Base-by-base conservation (phyloP, 2,329 filamentous ascomycete species). In the Metarhizium humberi region DNA sequence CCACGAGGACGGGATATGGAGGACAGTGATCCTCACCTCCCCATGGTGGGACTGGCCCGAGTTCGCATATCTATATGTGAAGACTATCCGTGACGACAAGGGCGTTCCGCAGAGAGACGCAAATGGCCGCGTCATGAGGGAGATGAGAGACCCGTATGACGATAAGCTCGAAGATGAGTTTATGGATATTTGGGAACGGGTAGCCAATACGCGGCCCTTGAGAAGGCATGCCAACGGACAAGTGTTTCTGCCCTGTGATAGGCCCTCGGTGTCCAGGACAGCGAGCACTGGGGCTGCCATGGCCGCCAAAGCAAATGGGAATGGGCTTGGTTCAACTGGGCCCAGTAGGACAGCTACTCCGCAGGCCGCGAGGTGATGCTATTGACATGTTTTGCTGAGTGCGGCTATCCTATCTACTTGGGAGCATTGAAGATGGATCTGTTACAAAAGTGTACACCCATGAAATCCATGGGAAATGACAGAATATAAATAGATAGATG, bases 31-130 rank as follows among this genome's bases (percentile, higher is more conserved):
- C 6, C 38, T 58, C 18, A 60, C 58, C 7, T 66, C 63, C 0
- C 66, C 66, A 0, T 68, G 66, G 65, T 63, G 59, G 11, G 58
- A 67, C 56, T 65, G 62, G 36, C 60, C 63, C 4, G 55, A 63
- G n/a, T 66, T 67, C 49, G 52, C 57, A 0, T 52, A 55, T 6
- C 50, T 64, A 10, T 51, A 62, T 29, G 59, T 58, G 32, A 61
- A 60, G 45, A 58, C 57, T 6, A 58, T 63, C 1, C 11, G 57
- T 2, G 57, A 61, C 16, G 49, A 18, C 14, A 32, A 52, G 4
- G 59, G 38, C 6, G 47, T 55, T 40, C 54, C 56, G 1, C 20
- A 50, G 14, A 53, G 46, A 8, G 47, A 58, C 13, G 29, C 7
- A 6, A 40, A 40, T 4, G 60, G 61, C 1, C 51, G 59, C 10